Conservation (phyloP, 2,329 filamentous ascomycete species). For the Fusarium tuaranense region DNA sequence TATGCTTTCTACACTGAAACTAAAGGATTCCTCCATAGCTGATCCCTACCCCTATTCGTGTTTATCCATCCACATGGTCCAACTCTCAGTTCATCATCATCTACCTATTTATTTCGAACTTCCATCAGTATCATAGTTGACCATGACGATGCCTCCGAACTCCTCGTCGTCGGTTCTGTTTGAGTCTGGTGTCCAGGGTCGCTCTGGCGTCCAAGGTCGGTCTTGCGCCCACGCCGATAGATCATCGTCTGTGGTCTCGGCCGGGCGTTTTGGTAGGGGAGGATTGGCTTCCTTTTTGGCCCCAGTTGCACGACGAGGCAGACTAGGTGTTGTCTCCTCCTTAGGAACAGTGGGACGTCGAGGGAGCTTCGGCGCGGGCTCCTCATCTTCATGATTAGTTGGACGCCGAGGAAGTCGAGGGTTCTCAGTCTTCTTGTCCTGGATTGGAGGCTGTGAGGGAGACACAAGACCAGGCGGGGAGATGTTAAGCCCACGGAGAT, state of each 20-base stretch:
- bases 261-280: constrained; percentile 33
- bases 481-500: constrained; percentile 46
- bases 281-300: constrained; percentile 20
- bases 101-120: constrained; percentile 14
- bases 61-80: not conserved
- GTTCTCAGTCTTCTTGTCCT: constrained; percentile 14
- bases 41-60: not conserved
- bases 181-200: constrained; percentile 43
- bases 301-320: constrained; percentile 30
- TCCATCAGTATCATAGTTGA: constrained; percentile 48
- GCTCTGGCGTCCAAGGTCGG: constrained; percentile 43
- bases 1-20: not conserved
- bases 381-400: not conserved
- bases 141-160: constrained; percentile 53
- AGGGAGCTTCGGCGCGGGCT: constrained; percentile 23
- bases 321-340: constrained; percentile 16
- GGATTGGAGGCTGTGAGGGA: constrained; percentile 27
- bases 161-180: constrained; percentile 50
- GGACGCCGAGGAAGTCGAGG: constrained; percentile 33
- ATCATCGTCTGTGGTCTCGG: constrained; percentile 13
- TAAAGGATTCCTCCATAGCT: not conserved
- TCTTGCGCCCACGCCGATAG: constrained; percentile 12
- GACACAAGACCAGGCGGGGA: constrained; percentile 43
- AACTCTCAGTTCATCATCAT: not conserved
- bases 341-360: constrained; percentile 8